Percentiles rank a stretch among this genome's conserved stretches.
Conservation (phyloP, 2,329 filamentous ascomycete genomes). For the Neodidymelliopsis sp. region DNA sequence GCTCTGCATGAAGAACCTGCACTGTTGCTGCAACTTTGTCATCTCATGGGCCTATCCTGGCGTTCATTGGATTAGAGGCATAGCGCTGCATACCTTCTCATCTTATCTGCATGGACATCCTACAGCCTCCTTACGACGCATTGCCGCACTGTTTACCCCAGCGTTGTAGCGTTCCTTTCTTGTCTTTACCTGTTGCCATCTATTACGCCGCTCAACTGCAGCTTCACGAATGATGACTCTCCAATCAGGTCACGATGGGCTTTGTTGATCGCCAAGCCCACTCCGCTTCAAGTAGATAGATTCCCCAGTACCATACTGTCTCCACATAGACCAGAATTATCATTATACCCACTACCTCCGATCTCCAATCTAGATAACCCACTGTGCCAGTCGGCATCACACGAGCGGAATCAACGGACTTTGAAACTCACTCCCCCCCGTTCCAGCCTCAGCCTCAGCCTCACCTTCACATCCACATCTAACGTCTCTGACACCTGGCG, state of each 20-base stretch:
- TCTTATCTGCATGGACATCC: not conserved
- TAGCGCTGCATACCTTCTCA: not conserved
- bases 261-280: not conserved
- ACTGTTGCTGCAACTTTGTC: no score
- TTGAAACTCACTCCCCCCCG: not conserved
- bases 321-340: not conserved
- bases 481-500: slow-evolving; percentile 10
- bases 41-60: no score
- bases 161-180: slow-evolving; percentile 11
- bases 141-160: not conserved
- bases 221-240: slow-evolving; percentile 12
- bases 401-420: not conserved
- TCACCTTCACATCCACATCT: not conserved
- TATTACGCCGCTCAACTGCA: not conserved
- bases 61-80: no score
- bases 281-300: slow-evolving; percentile 13
- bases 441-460: slow-evolving; percentile 1
- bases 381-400: not conserved
- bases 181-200: not conserved
- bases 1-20: no score
- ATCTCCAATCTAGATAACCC: no score
- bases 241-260: not conserved
- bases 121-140: not conserved
- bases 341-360: not conserved
- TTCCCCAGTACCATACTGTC: not conserved